These are phyloP conservation scores for Clavaria fumosa DNA, from an alignment of 768 basidiomycete species.

Conservation along the genomic window DNA sequence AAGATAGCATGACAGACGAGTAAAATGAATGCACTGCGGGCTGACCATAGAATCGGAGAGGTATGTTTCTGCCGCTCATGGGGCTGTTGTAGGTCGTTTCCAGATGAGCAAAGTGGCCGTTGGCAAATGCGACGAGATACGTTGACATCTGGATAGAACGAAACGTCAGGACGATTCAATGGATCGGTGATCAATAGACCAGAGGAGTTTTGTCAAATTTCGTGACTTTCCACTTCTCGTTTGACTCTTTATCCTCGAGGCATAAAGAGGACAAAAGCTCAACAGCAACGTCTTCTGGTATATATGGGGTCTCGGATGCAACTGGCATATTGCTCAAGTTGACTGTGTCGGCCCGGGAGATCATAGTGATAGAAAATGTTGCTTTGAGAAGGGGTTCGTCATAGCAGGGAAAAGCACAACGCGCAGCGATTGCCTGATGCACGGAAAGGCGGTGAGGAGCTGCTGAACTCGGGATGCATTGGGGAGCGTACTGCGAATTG, in stretches of 20 bases:
- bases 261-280: constrained; percentile 28
- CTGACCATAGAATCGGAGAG: constrained; percentile 72
- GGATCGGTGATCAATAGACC: background rate
- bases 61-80: constrained; percentile 63
- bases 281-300: constrained; percentile 16
- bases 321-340: constrained; percentile 83
- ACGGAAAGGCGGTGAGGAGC: constrained; percentile 5
- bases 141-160: constrained; percentile 42
- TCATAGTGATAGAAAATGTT: constrained; percentile 59
- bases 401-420: constrained; percentile 79
- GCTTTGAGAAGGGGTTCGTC: constrained; percentile 89
- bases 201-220: constrained; percentile 68
- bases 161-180: background rate
- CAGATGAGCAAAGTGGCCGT: constrained; percentile 59
- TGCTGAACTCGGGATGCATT: background rate
- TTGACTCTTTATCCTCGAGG: constrained; percentile 14
- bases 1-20: constrained; percentile 6
- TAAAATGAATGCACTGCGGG: constrained; percentile 4
- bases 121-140: constrained; percentile 81
- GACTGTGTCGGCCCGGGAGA: constrained; percentile 62
- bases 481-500: constrained; percentile 57
- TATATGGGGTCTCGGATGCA: constrained; percentile 37
- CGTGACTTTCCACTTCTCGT: constrained; percentile 61
- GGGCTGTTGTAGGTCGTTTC: constrained; percentile 68
- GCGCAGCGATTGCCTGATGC: constrained; percentile 65